Conservation (phyloP, 495 filamentous ascomycete genomes). For the Articulospora tetracladia region DNA sequence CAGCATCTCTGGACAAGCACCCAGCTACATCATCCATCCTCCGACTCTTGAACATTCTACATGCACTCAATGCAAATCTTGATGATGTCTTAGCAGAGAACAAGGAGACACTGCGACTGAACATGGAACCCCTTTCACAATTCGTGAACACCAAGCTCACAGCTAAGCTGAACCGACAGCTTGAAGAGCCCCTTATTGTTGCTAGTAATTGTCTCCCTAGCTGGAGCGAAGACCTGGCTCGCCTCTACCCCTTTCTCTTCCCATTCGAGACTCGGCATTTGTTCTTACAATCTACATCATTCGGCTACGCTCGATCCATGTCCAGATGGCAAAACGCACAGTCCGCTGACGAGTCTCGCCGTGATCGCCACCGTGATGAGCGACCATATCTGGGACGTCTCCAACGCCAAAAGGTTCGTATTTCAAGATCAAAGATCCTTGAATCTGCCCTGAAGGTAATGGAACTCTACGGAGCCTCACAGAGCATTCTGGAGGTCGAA, state of each 20-base stretch:
- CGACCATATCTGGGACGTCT: slow-evolving; percentile 88
- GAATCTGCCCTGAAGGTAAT: slow-evolving; percentile 99
- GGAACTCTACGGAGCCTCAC: slow-evolving; percentile 95
- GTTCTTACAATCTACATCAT: slow-evolving; percentile 96
- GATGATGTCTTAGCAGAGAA: slow-evolving; percentile 95
- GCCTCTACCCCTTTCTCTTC: slow-evolving; percentile 96
- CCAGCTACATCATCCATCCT: slow-evolving; percentile 83
- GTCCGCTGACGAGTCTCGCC: slow-evolving; percentile 69
- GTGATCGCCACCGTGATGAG: slow-evolving; percentile 82
- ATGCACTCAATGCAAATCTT: slow-evolving; percentile 90
- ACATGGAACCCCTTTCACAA: slow-evolving; percentile 80
- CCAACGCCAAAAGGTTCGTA: slow-evolving; percentile 96
- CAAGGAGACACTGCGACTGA: slow-evolving; percentile 64
- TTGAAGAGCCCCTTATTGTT: slow-evolving; percentile 98
- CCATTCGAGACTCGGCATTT: slow-evolving; percentile 97
- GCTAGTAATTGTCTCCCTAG: slow-evolving; percentile 93
- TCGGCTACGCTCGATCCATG: slow-evolving; percentile 98
- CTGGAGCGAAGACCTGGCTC: slow-evolving; percentile 97
- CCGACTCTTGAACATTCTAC: slow-evolving; percentile 82
- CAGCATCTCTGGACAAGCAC: slow-evolving; percentile 80
- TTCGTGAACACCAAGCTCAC: slow-evolving; percentile 99
- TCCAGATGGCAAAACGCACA: slow-evolving; percentile 94
- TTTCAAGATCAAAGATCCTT: slow-evolving; percentile 85
- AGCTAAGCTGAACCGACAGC: slow-evolving; percentile 95
- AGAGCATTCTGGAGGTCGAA: slow-evolving; percentile 94